Conservation (phyloP, 2,329 filamentous ascomycete species). For the Aureobasidium pullulans region DNA sequence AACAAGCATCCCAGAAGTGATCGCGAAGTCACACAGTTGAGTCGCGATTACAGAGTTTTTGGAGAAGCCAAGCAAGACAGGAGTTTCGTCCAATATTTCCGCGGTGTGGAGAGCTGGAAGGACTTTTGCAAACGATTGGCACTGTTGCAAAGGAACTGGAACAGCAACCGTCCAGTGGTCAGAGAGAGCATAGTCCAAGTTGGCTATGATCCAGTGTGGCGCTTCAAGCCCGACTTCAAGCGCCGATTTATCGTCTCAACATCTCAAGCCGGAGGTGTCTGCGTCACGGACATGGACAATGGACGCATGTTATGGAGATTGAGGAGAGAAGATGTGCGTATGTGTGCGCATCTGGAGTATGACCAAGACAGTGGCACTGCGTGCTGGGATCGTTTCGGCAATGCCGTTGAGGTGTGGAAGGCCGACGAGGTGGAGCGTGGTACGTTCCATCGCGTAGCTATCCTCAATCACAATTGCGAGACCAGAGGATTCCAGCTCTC, state of each 20-base stretch:
- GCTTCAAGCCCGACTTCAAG: conserved; percentile 41
- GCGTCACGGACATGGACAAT: conserved; percentile 41
- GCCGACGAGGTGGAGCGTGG: conserved; percentile 30
- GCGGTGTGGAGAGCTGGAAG: conserved; percentile 35
- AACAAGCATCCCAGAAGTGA: not conserved
- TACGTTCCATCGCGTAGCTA: conserved; percentile 33
- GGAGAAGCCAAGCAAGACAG: conserved; percentile 10
- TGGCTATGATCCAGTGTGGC: conserved; percentile 37
- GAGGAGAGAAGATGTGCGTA: conserved; percentile 28
- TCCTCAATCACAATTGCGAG: conserved; percentile 36
- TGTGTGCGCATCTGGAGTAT: conserved; percentile 42
- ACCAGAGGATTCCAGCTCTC: conserved; percentile 41
- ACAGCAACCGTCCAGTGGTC: conserved; percentile 25
- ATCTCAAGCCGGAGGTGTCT: conserved; percentile 37
- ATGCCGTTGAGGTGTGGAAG: conserved; percentile 41
- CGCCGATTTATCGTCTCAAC: conserved; percentile 40
- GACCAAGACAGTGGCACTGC: conserved; percentile 34
- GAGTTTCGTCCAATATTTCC: conserved; percentile 29
- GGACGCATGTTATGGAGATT: conserved; percentile 34
- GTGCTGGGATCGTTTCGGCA: conserved; percentile 38
- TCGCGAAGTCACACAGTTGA: conserved; percentile 14
- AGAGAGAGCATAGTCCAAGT: conserved; percentile 36
- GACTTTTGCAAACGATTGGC: conserved; percentile 37
- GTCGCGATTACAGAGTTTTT: conserved; percentile 28
- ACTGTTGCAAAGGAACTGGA: conserved; percentile 35